Evolutionary conservation across 2,329 filamentous ascomycete species (phyloP).

Genomic region (Drechmeria coniospora): DNA sequence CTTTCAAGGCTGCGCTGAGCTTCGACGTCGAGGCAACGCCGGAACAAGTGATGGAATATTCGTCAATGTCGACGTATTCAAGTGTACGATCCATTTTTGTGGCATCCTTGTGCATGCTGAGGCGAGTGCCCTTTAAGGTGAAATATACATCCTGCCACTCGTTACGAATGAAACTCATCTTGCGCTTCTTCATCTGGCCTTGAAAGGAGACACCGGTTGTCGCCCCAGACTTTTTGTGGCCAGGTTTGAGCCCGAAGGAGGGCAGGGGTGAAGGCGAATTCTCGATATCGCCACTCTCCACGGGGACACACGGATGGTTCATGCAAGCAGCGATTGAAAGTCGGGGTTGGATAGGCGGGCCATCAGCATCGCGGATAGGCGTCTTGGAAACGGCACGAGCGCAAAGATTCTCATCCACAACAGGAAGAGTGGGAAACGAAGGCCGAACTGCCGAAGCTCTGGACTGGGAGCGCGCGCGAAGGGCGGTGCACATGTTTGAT

Average conservation of each 20-base stretch:
- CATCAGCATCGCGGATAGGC: no score
- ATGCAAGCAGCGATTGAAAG: conserved; percentile 37
- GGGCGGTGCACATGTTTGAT: conserved; percentile 17
- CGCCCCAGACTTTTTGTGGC: conserved; percentile 14
- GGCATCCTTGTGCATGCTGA: conserved; percentile 60
- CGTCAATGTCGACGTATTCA: conserved; percentile 74
- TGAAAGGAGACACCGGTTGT: conserved; percentile 49
- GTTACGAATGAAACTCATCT: conserved; percentile 73
- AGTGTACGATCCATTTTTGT: conserved; percentile 39
- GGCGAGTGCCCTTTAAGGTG: conserved; percentile 59
- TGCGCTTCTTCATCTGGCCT: conserved; percentile 89
- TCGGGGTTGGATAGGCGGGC: no score
- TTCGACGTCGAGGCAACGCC: conserved; percentile 62
- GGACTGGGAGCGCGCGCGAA: conserved; percentile 32
- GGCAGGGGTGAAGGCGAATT: conserved; percentile 29
- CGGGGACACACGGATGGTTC: conserved; percentile 40
- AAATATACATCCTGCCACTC: conserved; percentile 93
- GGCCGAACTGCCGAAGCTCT: conserved; percentile 47
- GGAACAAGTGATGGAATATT: conserved; percentile 78
- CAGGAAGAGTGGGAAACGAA: conserved; percentile 51
- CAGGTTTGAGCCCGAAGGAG: conserved; percentile 10
- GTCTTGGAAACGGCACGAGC: conserved; percentile 20
- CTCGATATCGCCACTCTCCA: no score
- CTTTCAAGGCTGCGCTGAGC: conserved; percentile 75
- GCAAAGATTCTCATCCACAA: conserved; percentile 49